Evolutionary conservation across 306 rosid species (phyloP), one percentile per base, ranked within the genome.

Genomic region (Prunus fruticosa): DNA sequence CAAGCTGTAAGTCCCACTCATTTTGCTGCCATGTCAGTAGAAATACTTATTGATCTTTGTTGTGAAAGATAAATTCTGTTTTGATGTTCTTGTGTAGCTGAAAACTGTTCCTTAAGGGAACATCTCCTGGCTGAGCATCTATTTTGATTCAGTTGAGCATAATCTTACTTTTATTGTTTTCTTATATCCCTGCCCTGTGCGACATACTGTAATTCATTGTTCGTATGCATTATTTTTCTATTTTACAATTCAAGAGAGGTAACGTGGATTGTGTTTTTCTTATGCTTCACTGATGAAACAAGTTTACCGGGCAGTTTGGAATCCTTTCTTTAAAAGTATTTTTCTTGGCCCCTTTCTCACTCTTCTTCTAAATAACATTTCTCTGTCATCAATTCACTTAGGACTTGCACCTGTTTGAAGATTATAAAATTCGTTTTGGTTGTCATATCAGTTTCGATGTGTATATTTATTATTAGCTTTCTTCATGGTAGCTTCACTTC

Each of bases 1-100:
- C 28, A 83, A 69, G 78, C 86, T 95, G 99, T 92, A 88, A 95
- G 99, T 87, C 62, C 65, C 56, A 61, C 71, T 47, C 64, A 73
- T 79, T 25, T 61, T 51, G 63, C 43, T 64, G 20, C 77, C 15
- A 6, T 28, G 58, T 78, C 32, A 52, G 38, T 79, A 79, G 49
- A 8, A 38, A 25, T 64, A 60, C 63, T 9, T 38, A 14, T 12
- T 25, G 32, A 32, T 68, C 49, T 79, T 20, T 52, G 52, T 49
- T 49, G 30, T 77, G 46, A 56, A 34, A 61, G n/a, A 30, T 53
- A 68, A 69, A 16, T 38, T 72, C 61, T 75, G 54, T 73, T 76
- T 22, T 58, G 58, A 71, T 69, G 16, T 64, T 62, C n/a, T 38
- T 28, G 1, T 61, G 47, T 51, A 38, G 69, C 60, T 4, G 41